phyloP scores from a whole-genome alignment of 23 red algal genomes.

The Porphyridium purpureum region DNA sequence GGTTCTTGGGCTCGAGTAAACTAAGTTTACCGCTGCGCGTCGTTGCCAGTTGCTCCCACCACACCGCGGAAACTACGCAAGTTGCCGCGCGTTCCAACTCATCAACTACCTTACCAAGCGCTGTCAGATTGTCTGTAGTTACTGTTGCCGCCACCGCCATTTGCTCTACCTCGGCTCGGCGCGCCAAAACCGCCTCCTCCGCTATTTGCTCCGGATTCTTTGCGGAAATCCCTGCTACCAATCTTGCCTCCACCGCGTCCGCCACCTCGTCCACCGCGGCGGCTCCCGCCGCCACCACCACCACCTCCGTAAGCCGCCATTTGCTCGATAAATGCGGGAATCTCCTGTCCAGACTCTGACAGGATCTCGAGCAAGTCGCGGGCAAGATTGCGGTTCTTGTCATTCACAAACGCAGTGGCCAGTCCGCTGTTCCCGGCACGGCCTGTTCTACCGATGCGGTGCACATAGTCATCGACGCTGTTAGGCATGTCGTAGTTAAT shows the following conservation, averaged over 20 bases:
- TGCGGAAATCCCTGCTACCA: constrained; percentile 41
- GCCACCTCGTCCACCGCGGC: constrained; percentile 23
- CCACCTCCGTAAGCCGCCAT: constrained; percentile 47
- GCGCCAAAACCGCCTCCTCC: no score
- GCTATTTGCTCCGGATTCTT: constrained; percentile 8
- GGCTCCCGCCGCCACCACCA: constrained; percentile 40
- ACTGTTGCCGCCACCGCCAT: no score
- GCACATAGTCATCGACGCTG: constrained; percentile 95
- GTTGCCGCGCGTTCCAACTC: no score
- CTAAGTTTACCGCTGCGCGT: no score
- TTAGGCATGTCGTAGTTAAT: constrained; percentile 97
- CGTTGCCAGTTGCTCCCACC: no score
- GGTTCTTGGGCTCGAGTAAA: no score
- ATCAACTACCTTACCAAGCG: no score
- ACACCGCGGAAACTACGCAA: no score
- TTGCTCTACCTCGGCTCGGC: no score
- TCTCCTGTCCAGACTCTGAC: constrained; percentile 88
- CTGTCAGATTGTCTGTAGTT: no score
- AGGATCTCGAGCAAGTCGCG: constrained; percentile 71
- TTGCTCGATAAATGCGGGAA: constrained; percentile 63
- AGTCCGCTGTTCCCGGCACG: constrained; percentile 95
- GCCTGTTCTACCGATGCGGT: constrained; percentile 95
- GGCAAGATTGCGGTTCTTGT: constrained; percentile 86
- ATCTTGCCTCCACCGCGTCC: constrained; percentile 10
- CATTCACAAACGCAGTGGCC: constrained; percentile 88